Conservation (phyloP, 805 yeast genomes). For the Saccharomycopsis babjevae region DNA sequence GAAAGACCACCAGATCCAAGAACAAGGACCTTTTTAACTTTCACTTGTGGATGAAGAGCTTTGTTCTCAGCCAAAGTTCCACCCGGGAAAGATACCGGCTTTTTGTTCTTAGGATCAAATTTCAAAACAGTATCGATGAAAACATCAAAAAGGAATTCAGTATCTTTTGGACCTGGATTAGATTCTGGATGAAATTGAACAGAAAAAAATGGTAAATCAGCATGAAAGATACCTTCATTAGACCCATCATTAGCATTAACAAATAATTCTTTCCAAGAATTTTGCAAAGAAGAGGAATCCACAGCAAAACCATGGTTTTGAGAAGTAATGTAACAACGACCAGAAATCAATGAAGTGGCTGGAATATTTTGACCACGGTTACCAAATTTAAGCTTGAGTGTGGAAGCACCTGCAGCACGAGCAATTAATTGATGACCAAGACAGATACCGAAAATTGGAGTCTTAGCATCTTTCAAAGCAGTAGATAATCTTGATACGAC, state of each 20-base stretch:
- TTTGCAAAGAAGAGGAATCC: constrained; percentile 60
- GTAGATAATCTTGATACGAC: constrained; percentile 51
- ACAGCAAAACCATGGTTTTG: constrained; percentile 99
- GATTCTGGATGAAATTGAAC: constrained; percentile 99
- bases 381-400: constrained; percentile 89
- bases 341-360: constrained; percentile 78
- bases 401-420: constrained; percentile 89
- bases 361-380: constrained; percentile 99
- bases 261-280: constrained; percentile 89
- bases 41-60: constrained; percentile 68
- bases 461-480: constrained; percentile 53
- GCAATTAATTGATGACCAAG: constrained; percentile 96
- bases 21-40: constrained; percentile 83
- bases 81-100: constrained; percentile 85
- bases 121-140: constrained; percentile 76
- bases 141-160: constrained; percentile 92
- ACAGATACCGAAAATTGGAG: constrained; percentile 97
- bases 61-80: constrained; percentile 66
- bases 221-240: constrained; percentile 95
- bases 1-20: constrained; percentile 98
- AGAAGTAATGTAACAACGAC: constrained; percentile 96
- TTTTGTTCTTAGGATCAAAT: constrained; percentile 42
- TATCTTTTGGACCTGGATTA: constrained; percentile 98
- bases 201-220: constrained; percentile 81
- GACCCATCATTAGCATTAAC: constrained; percentile 95